These are phyloP conservation scores for Didymella keratinophila DNA, from an alignment of 2,329 filamentous ascomycete genomes.

Conservation along the genomic window DNA sequence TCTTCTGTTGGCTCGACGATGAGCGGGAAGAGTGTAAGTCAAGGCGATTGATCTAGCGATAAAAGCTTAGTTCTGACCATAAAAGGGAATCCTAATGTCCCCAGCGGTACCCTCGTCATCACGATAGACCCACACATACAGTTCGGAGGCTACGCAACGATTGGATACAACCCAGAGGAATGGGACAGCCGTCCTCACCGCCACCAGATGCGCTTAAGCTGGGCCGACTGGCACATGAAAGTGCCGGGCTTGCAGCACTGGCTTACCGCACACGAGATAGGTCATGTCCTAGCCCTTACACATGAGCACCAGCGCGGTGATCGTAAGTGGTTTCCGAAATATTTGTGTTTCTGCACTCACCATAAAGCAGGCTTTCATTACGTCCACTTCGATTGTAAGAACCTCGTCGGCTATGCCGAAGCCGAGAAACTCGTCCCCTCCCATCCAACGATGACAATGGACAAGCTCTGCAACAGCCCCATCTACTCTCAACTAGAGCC, in stretches of 20 bases:
- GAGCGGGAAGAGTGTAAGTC: no score
- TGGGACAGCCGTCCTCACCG: not conserved
- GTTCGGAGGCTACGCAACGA: not conserved
- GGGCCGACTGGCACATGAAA: not conserved
- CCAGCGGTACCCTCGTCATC: no score
- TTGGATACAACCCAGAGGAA: not conserved
- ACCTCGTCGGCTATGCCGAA: conserved; percentile 2
- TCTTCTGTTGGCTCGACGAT: no score
- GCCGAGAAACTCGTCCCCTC: not conserved
- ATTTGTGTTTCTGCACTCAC: not conserved
- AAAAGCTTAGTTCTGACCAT: no score
- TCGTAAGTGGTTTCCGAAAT: not conserved
- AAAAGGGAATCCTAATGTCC: no score
- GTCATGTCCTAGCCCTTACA: conserved; percentile 12
- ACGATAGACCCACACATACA: no score
- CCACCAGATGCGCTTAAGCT: conserved; percentile 1
- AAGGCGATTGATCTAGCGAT: no score
- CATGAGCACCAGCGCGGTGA: conserved; percentile 17
- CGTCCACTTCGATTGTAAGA: conserved; percentile 11
- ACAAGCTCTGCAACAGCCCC: not conserved
- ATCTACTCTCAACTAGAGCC: not conserved
- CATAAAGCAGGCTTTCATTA: not conserved
- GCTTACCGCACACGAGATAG: conserved; percentile 16
- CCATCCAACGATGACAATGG: not conserved
- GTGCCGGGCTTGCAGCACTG: not conserved